These are phyloP conservation scores for Sugiyamaella floridensis DNA, from an alignment of 805 yeast species.

Conservation along the genomic window DNA sequence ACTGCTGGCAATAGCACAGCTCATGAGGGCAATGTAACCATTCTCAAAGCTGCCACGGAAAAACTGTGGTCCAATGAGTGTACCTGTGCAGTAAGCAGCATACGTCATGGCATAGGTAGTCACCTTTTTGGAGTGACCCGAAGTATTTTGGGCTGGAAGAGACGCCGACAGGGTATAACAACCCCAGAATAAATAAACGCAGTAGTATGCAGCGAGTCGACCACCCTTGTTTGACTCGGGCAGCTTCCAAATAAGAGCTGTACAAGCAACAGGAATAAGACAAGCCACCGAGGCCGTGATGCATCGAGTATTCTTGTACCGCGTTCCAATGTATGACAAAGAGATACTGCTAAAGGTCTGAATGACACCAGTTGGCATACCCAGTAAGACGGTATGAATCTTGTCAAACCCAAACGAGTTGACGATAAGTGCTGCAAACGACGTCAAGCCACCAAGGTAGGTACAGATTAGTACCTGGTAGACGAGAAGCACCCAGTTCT, in stretches of 20 bases:
- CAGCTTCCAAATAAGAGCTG: conserved; percentile 12
- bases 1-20: conserved; percentile 4
- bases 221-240: conserved; percentile 8
- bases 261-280: conserved; percentile 8
- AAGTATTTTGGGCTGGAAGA: conserved; percentile 38
- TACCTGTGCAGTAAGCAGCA: conserved; percentile 55
- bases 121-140: conserved; percentile 47
- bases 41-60: conserved; percentile 27
- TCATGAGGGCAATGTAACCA: conserved; percentile 9
- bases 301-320: conserved; percentile 9
- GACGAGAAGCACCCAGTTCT: conserved; percentile 34
- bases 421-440: conserved; percentile 39
- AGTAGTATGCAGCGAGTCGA: conserved; percentile 8
- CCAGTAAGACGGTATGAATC: conserved; percentile 37
- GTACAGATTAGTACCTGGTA: conserved; percentile 28
- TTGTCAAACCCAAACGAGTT: conserved; percentile 32
- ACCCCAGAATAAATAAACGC: conserved; percentile 9
- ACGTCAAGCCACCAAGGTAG: conserved; percentile 36
- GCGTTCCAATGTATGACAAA: conserved; percentile 10
- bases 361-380: conserved; percentile 41
- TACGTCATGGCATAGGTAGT: conserved; percentile 47
- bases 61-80: conserved; percentile 61
- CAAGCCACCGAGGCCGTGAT: conserved; percentile 5
- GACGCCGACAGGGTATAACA: conserved; percentile 27
- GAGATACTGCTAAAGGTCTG: conserved; percentile 2